Base-by-base conservation (phyloP, 305 asterid species). In the Fraxinus angustifolia region DNA sequence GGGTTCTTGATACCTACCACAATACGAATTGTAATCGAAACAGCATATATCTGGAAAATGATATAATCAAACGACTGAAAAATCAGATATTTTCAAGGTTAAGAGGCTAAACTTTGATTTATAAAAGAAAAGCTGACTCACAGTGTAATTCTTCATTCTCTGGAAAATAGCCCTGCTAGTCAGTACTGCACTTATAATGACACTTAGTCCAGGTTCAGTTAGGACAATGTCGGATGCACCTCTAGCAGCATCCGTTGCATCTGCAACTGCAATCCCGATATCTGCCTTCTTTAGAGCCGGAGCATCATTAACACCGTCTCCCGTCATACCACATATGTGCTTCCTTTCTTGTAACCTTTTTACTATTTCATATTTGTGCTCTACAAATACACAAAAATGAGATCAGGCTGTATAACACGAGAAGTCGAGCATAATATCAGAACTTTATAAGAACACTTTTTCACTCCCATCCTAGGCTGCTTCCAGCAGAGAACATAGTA, bases 301-400 rank as follows among this genome's bases (percentile, higher is more conserved):
- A 8, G 97, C 97, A 28, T 92, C 97, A 21, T 93, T 93, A 8
- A 93, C 97, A n/a, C 97, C 97, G 56, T 93, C 97, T 2, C 97
- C 97, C 0, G 96, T 93, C 97, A 93, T 93, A 4, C 96, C 97
- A 79, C 93, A 90, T 36, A 93, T 93, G 85, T 93, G 97, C 87
- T 89, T 87, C 77, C 93, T 87, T 78, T 91, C 91, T 86, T 93
- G 96, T 83, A 93, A 84, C 77, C 86, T 90, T 87, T 91, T 90
- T 86, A 93, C 97, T 0, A 93, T 93, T 78, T 93, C 97, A 42
- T 90, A 91, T 74, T 93, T 93, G 83, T 93, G 97, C 87, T 93
- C 97, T 93, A 76, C 84, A 81, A 70, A 21, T 62, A 14, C 58
- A 75, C 33, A 33, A 62, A 16, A 76, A 72, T 79, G 17, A 17